Percentiles rank a stretch among this genome's conserved stretches.
Evolutionary conservation across 495 filamentous ascomycete genomes (phyloP).

Genomic region (Copromyces sp.): DNA sequence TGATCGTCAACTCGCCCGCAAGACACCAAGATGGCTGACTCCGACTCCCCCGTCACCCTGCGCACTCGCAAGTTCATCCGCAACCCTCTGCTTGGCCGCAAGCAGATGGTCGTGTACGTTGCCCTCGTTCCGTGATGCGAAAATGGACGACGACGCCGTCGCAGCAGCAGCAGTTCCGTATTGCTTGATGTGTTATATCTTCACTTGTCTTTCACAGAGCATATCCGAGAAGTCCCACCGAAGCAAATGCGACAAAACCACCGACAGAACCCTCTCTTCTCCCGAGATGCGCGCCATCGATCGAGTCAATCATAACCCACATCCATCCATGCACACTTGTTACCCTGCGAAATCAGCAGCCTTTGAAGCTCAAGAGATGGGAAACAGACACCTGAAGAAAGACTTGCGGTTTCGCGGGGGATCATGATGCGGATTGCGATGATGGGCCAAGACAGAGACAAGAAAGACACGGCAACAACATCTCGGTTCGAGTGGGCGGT

Average conservation of each 20-base stretch:
- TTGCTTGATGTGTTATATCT: not conserved
- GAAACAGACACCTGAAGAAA: not conserved
- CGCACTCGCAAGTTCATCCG: constrained; percentile 99
- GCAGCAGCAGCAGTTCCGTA: not conserved
- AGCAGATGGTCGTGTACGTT: constrained; percentile 99
- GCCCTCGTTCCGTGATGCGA: not conserved
- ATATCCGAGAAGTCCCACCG: not conserved
- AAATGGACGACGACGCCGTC: not conserved
- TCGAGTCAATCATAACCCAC: not conserved
- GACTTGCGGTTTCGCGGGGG: not conserved
- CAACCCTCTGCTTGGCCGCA: constrained; percentile 95
- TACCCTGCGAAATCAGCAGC: not conserved
- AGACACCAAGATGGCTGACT: constrained; percentile 66
- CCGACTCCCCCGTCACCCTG: constrained; percentile 76
- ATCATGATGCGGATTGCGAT: not conserved
- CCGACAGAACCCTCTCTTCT: not conserved
- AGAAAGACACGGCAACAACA: not conserved
- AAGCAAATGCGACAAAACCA: not conserved
- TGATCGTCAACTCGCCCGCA: constrained; percentile 20
- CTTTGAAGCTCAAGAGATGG: not conserved
- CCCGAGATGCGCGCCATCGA: not conserved
- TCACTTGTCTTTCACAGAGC: not conserved
- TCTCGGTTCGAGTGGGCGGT: not conserved
- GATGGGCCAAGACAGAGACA: not conserved
- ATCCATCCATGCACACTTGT: not conserved